phyloP scores from a whole-genome alignment of 106 monocot genomes.

The Chionographis japonica region DNA sequence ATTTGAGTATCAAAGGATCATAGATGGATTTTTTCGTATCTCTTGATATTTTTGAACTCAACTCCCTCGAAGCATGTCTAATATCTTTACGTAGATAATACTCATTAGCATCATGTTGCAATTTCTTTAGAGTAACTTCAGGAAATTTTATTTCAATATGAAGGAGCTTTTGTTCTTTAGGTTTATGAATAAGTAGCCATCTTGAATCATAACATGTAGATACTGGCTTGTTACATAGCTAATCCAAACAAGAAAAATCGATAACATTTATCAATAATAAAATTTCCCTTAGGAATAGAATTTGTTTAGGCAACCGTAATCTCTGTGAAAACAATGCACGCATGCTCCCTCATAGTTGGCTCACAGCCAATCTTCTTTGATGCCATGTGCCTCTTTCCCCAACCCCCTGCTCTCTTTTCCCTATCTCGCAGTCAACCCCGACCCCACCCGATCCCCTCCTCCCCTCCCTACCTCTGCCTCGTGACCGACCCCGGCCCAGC shows the following conservation, averaged over 20 bases:
- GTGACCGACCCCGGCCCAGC: too few species aligned
- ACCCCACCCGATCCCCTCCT: too few species aligned
- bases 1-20: too few species aligned
- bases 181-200: slow-evolving; percentile 94
- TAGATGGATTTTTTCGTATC: too few species aligned
- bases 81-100: slow-evolving; percentile 81
- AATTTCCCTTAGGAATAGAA: slow-evolving; percentile 80
- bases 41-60: too few species aligned
- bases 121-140: slow-evolving; percentile 45
- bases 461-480: too few species aligned
- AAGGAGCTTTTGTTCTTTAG: slow-evolving; percentile 93
- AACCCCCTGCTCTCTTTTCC: too few species aligned
- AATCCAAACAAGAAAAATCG: slow-evolving; percentile 66
- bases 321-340: slow-evolving; percentile 64
- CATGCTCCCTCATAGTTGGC: slow-evolving; percentile 78
- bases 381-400: slow-evolving; percentile 99
- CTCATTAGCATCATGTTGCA: slow-evolving; percentile 62
- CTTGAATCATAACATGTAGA: slow-evolving; percentile 64
- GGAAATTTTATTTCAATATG: slow-evolving; percentile 77
- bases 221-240: slow-evolving; percentile 78
- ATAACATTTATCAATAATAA: slow-evolving; percentile 69
- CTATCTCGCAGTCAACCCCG: too few species aligned
- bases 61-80: too few species aligned
- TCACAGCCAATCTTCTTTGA: slow-evolving; percentile 90
- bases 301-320: slow-evolving; percentile 77